Evolutionary conservation across 2,329 filamentous ascomycete species (phyloP), one percentile per base, ranked within the genome.

Genomic region (Cladorrhinum sp.): DNA sequence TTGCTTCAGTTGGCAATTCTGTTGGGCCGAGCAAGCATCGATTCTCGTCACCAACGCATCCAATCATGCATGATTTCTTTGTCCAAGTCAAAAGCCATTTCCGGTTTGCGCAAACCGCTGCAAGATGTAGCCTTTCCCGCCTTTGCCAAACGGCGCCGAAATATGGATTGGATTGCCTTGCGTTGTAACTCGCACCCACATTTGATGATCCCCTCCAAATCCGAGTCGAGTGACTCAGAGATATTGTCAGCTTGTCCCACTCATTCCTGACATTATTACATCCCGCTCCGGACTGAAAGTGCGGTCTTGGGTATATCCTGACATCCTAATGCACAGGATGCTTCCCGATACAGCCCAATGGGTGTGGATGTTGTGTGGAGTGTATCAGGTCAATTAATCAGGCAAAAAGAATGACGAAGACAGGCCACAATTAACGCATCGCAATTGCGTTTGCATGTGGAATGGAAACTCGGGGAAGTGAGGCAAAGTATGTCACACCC

Each of bases 181-280:
- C 36, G 26, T 30, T 28, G 50, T 39, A n/a, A n/a, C 53, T 55
- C 48, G 23, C 49, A 49, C 55, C 53, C 42, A 33, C 56, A 59
- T 52, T 49, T 14, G 16, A 46, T 28, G 21, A 30, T 57, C 6
- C 26, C 33, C 24, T 26, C 18, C 33, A 50, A 36, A 14, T 42
- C n/a, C 55, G 58, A 66, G 59, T 61, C 55, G 54, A 65, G 60
- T 69, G 68, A 70, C 60, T 70, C 68, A 69, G 61, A 20, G 18
- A 18, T 49, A 59, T 28, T 58, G 33, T 53, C 36, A 54, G 7
- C 28, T 39, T 18, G 33, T 30, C 18, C 28, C n/a, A 30, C 6
- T 55, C 20, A 7, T 30, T 36, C 36, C 21, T 59, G 16, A 21
- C 3, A 46, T 46, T 20, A 21, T 16, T 61, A 46, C 42, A 46